Base-by-base conservation (phyloP, 2,329 filamentous ascomycete species). In the Neodidymelliopsis sp. region DNA sequence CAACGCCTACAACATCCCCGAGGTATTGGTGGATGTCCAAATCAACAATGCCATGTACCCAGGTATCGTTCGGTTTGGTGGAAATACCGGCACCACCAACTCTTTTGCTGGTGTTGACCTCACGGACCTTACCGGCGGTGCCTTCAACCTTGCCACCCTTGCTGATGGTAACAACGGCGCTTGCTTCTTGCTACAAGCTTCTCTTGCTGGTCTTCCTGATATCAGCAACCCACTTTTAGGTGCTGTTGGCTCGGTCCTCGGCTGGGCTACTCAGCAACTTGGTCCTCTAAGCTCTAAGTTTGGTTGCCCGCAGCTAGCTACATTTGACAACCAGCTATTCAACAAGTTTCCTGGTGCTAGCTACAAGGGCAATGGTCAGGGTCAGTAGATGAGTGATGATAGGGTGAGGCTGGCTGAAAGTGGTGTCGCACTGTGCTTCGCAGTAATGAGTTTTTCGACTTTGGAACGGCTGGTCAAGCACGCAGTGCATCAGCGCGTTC, bases 1-100 rank as follows among this genome's bases (percentile, higher is more conserved):
- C 16, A 49, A 51, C 12, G 12, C 36, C 22, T 54, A 58, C 29
- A 62, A 38, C 11, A 11, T 41, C 8, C 35, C 45, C 3, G 33
- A 39, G 23, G 55, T 53, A 16, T 15, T 54, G 23, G 11, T 45
- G 2, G 57, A 58, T 40, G 49, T 57, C 6, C 38, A 53, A 8
- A 42, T 47, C 25, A 54, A 59, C 16, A 57, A 62, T 13, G 53
- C 53, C 10, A 54, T 53, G 52, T 60, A 52, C 37, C 59, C 44
- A 12, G 59, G 48, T 19, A 55, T 59, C 12, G 30, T 55, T 10
- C 53, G 56, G 12, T 12, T 62, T 13, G 59, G 59, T n/a, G 57
- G 59, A 10, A 62, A 62, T 13, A 62, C 59, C 1, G 57, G 57
- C 7, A 55, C 54, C 4, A 49, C 49, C 3, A 57, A 62, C 15